Base-by-base conservation (phyloP, 768 basidiomycete species). In the Pleurotus platypus region DNA sequence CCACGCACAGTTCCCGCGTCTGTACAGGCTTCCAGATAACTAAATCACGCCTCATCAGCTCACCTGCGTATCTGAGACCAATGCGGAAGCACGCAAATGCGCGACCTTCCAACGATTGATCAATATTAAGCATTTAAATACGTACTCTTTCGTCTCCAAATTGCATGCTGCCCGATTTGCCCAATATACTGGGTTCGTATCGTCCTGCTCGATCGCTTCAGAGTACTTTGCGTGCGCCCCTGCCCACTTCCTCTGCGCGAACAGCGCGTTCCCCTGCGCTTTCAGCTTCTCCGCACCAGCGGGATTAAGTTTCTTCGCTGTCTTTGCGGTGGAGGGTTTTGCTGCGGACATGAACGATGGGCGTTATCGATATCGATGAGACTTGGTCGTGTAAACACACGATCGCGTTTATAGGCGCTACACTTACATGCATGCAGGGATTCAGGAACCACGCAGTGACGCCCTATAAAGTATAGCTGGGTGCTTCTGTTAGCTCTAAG, bases 1-100 rank as follows among this genome's bases (percentile, higher is more conserved):
- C 16, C 5, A 27, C 26, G 22, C 39, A 73, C 72, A 62, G 66
- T 66, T 55, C 60, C 47, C 3, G 72, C 68, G 56, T 75, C 73
- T 5, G 55, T 47, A 11, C 60, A 49, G 2, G 72, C 72, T 57
- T 73, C 68, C 58, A 74, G 51, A 45, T 68, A 74, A 54, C 69
- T 74, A 12, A 16, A 40, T 12, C 5, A 11, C 30, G 30, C 9
- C 30, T 35, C 30, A 8, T 35, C 30, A 35, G 30, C 8, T 2
- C 30, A 7, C 30, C 30, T 30, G 30, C 30, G 7, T 30, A 9
- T 30, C 5, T 30, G 30, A 30, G 30, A 30, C 30, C 7, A 30
- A 30, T 9, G 30, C 30, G 6, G 22, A 24, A 24, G 22, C 22
- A 24, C 22, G 22, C 30, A 30, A 30, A 35, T 11, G 30, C 30